phyloP scores from a whole-genome alignment of 129 eudicot species.

The Pulicaria dysenterica region DNA sequence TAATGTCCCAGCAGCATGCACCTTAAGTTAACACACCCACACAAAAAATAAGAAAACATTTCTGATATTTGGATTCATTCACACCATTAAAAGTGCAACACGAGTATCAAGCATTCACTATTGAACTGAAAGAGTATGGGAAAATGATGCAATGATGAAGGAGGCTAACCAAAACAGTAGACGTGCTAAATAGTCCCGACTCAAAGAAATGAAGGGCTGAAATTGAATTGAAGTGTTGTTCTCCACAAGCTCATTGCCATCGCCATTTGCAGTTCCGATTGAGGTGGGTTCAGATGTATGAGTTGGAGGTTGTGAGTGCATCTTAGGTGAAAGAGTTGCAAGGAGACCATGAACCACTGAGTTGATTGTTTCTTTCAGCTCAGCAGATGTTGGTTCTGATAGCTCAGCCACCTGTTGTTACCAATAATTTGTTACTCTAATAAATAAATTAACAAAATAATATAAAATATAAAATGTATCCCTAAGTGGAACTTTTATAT shows the following conservation, averaged over 20 bases:
- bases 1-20: constrained; percentile 95
- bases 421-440: too few species aligned
- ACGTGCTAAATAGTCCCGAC: constrained; percentile 92
- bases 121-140: too few species aligned
- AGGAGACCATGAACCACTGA: constrained; percentile 95
- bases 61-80: too few species aligned
- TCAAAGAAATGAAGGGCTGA: constrained; percentile 78
- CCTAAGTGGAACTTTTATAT: too few species aligned
- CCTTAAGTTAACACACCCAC: constrained; percentile 32
- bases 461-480: too few species aligned
- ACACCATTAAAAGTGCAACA: too few species aligned
- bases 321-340: constrained; percentile 92
- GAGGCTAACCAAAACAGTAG: constrained; percentile 76
- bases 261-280: constrained; percentile 49
- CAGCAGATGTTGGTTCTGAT: constrained; percentile 87
- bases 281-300: constrained; percentile 55
- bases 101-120: too few species aligned
- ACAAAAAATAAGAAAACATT: not conserved
- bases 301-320: constrained; percentile 80
- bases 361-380: constrained; percentile 69
- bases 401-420: constrained; percentile 83
- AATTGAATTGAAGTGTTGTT: constrained; percentile 78
- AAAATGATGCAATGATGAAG: not conserved
- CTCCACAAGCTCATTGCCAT: constrained; percentile 67
- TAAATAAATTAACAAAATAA: not conserved